Percentiles rank a stretch among this genome's conserved stretches.
These are phyloP conservation scores for Furcasterigmium furcatum DNA, from an alignment of 2,329 filamentous ascomycete species.

Conservation along the genomic window DNA sequence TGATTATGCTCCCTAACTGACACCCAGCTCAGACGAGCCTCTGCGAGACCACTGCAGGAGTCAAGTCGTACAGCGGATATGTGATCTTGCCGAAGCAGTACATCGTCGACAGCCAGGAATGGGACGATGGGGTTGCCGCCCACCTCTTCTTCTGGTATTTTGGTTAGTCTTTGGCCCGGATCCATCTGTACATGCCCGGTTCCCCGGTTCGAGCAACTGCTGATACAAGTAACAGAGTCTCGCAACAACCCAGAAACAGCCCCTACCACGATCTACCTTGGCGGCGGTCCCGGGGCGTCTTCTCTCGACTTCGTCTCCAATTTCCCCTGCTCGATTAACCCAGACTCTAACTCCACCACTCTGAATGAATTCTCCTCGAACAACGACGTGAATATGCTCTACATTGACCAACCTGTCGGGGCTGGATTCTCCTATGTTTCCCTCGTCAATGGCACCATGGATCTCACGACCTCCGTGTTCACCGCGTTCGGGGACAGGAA, in stretches of 20 bases:
- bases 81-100: slow-evolving; percentile 46
- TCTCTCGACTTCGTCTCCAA: slow-evolving; percentile 52
- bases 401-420: slow-evolving; percentile 60
- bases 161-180: no score
- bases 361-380: slow-evolving; percentile 62
- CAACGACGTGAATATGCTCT: slow-evolving; percentile 63
- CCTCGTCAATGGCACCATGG: slow-evolving; percentile 14
- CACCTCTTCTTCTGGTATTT: slow-evolving; percentile 62
- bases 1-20: not conserved
- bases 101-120: slow-evolving; percentile 18
- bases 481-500: slow-evolving; percentile 11
- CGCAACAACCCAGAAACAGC: slow-evolving; percentile 47
- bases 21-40: slow-evolving; percentile 24
- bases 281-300: slow-evolving; percentile 56
- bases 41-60: slow-evolving; percentile 54
- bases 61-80: slow-evolving; percentile 54
- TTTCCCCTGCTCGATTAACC: slow-evolving; percentile 48
- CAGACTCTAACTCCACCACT: slow-evolving; percentile 36
- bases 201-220: not conserved
- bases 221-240: slow-evolving; percentile 34
- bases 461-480: slow-evolving; percentile 12
- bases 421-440: slow-evolving; percentile 27
- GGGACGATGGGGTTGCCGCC: slow-evolving; percentile 39
- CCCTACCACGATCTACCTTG: slow-evolving; percentile 59
- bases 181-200: no score